Conservation (phyloP, 148 eudicot species). For the Camellia japonica region DNA sequence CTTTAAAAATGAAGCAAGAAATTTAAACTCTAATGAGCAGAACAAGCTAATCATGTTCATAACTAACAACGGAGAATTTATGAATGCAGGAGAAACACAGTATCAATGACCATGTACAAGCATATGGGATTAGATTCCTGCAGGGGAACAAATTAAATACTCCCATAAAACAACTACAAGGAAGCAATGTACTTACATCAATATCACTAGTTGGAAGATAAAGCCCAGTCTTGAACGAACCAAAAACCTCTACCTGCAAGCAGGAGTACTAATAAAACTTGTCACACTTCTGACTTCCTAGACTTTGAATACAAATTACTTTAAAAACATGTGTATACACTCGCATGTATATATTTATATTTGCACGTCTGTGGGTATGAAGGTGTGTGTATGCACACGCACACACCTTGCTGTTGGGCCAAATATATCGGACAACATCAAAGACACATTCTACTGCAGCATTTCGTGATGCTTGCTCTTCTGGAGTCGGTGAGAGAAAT, state of each 20-base stretch:
- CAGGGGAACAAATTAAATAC: not conserved
- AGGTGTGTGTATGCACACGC: not conserved
- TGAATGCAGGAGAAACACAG: not conserved
- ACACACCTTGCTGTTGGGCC: slow-evolving; percentile 82
- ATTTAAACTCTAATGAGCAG: not conserved
- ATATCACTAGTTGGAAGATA: slow-evolving; percentile 95
- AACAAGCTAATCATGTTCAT: not conserved
- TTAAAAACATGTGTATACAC: not conserved
- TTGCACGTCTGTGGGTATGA: not conserved
- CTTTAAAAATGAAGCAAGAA: not conserved
- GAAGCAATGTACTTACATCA: slow-evolving; percentile 62
- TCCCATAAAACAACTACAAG: not conserved
- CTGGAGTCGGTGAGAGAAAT: slow-evolving; percentile 86
- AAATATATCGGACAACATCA: slow-evolving; percentile 78
- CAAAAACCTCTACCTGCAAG: slow-evolving; percentile 90
- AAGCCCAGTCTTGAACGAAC: slow-evolving; percentile 94
- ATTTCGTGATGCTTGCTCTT: slow-evolving; percentile 68
- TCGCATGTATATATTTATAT: not conserved
- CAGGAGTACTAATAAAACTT: not conserved
- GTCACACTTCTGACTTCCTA: not conserved
- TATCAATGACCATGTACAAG: not conserved
- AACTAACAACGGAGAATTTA: not conserved
- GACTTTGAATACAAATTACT: too few species aligned
- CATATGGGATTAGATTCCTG: not conserved
- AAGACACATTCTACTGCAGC: slow-evolving; percentile 70